Percentiles rank a stretch among this genome's conserved stretches.
These are phyloP conservation scores for Penicillium simplicissimum DNA, from an alignment of 495 filamentous ascomycete genomes.

Conservation along the genomic window DNA sequence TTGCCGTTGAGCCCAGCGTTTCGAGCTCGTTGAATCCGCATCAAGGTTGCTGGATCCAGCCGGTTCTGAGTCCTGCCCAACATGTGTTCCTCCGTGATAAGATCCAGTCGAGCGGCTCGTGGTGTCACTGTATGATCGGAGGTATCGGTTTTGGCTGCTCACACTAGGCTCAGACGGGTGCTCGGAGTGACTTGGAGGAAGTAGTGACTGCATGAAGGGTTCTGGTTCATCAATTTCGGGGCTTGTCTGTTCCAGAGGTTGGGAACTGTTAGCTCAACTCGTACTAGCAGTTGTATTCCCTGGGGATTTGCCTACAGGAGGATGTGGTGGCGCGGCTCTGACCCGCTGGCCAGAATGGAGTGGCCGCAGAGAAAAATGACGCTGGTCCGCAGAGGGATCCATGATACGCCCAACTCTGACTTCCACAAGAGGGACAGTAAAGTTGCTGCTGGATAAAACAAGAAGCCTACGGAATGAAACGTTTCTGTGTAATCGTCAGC, in stretches of 20 bases:
- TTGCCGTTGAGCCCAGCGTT: constrained; percentile 2
- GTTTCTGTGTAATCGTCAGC: background rate
- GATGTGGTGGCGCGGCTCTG: background rate
- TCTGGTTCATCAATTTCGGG: constrained; percentile 4
- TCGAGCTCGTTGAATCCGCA: background rate
- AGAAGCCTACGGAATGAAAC: background rate
- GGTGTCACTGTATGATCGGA: constrained; percentile 4
- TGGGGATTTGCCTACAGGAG: background rate
- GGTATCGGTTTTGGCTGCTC: background rate
- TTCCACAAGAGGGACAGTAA: background rate
- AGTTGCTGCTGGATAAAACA: background rate
- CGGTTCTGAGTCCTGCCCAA: background rate
- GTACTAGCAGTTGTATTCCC: background rate
- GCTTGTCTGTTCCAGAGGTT: background rate
- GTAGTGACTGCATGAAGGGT: constrained; percentile 5
- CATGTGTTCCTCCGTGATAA: background rate
- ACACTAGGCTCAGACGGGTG: background rate
- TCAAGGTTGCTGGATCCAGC: background rate
- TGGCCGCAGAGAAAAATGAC: background rate
- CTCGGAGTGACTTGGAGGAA: background rate
- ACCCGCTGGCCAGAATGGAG: background rate
- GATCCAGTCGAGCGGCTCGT: background rate
- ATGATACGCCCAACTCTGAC: background rate
- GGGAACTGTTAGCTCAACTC: background rate
- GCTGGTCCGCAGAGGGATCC: background rate